Percentiles rank a stretch among this genome's conserved stretches.
Conservation (phyloP, 495 filamentous ascomycete species). For the Podospora conica region DNA sequence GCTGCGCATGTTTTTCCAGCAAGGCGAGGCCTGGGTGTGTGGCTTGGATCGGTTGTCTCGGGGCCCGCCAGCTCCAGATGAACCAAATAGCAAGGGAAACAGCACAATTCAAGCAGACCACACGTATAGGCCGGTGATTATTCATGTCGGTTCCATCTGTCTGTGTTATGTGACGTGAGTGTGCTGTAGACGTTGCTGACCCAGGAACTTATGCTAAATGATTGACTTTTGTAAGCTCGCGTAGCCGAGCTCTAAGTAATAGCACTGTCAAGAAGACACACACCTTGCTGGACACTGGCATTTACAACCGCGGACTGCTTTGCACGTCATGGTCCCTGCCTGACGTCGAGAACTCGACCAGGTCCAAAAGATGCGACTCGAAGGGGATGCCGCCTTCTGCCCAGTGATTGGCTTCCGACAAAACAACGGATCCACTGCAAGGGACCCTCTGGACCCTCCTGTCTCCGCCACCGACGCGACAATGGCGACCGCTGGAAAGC, state of each 20-base stretch:
- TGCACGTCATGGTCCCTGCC: background rate
- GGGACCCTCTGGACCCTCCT: background rate
- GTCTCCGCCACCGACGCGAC: constrained; percentile 1
- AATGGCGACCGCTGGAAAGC: background rate
- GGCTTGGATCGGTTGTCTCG: background rate
- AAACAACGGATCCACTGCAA: background rate
- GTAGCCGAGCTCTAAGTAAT: background rate
- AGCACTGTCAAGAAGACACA: background rate
- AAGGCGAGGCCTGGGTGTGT: background rate
- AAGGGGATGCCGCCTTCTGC: background rate
- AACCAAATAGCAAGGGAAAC: background rate
- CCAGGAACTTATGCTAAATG: background rate
- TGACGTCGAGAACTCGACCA: background rate
- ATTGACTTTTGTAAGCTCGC: background rate
- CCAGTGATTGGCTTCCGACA: constrained; percentile 9
- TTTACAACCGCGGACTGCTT: background rate
- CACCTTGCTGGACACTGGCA: background rate
- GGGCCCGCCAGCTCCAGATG: background rate
- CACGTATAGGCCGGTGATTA: background rate
- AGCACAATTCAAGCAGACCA: background rate
- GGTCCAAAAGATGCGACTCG: background rate
- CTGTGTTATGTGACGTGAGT: background rate
- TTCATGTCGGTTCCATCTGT: background rate
- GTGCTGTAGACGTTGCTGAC: too few species aligned
- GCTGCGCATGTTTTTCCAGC: background rate